Evolutionary conservation across 352 stramenopile genomes (phyloP), one percentile per base, ranked within the genome.

Genomic region (Proteromonas lacertae): DNA sequence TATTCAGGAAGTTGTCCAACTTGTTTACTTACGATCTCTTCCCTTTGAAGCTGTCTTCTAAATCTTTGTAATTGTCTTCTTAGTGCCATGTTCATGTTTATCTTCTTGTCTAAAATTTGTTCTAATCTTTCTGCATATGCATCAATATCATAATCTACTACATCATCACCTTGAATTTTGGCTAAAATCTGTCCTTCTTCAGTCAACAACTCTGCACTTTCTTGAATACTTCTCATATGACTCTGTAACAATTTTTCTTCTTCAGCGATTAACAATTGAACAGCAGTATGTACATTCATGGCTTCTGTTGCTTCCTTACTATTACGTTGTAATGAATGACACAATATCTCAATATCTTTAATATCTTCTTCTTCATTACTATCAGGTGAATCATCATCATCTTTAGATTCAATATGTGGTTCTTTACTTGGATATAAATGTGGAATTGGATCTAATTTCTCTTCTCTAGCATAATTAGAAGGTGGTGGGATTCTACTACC

Each of bases 141-240:
- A 45, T 93, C 79, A 35, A 93, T 84, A 49, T 90, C 69, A 42
- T 87, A 80, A 44, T 93, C 72, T 6, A 66, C 53, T 9, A 77
- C 64, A 33, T 41, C 53, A 23, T 90, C 72, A 16, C 64, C 67
- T 46, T 77, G 60, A 13, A 75, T 54, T 20, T 42, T 38, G 36
- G 65, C 50, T 20, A 80, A 44, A 35, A 86, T 48, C 16, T 60
- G 53, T 7, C 78, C 77, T 66, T 96, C 82, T 42, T 92, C 70
- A 0, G 77, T 91, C 9, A 96, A 51, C 14, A 94, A 58, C 48
- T 94, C 73, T 0, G 82, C 82, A 42, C 82, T 92, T 53, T 92
- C 74, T 58, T 82, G 70, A 42, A 90, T 90, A 22, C 71, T 67
- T 29, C 57, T 76, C 77, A 96, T 93, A 57, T 95, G 82, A 13